Base-by-base conservation (phyloP, 1,284 basidiomycete genomes). In the Rhodotorula sp. region DNA sequence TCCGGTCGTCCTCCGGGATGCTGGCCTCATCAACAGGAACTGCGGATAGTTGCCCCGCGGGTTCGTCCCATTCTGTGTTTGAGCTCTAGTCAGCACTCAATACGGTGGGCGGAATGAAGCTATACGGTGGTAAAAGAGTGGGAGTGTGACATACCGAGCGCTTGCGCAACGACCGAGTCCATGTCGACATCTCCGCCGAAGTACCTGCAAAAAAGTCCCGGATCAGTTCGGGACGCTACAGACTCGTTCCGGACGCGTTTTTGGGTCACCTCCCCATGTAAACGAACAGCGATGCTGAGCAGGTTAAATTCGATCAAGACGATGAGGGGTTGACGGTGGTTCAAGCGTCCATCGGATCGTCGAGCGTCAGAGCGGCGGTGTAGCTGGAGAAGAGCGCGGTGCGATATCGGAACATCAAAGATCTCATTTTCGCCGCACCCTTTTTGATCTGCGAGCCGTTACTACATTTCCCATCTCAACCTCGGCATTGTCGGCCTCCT, bases 181-280 rank as follows among this genome's bases (percentile, higher is more conserved):
- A 95, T 88, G 79, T 96, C 91, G 68, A 98, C 93, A 77, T 98
- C 95, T 56, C 95, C 95, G 66, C 95, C 95, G 82, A 99, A 98
- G 86, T 98, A 99, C 37, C 81, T 72, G 62, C 14, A 12, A 22
- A 12, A 15, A n/a, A 15, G 29, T 26, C 45, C 29, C 20, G 33
- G 33, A 15, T 6, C 14, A 18, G 4, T 17, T 29, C 17, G 5
- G 20, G 44, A 29, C 12, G 12, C 37, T 45, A n/a, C 6, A n/a
- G 56, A 4, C 26, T 20, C 37, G 26, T 22, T 12, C 33, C 17
- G 33, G 37, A 2, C 37, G 56, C 30, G 33, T 17, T n/a, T 18
- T 29, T 12, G 53, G 53, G 29, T 54, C 42, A 55, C 55, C 62
- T 57, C 1, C 6, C 5, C 17, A 66, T 24, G 58, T 66, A 59